These are phyloP conservation scores for Exsudoporus frostii DNA, from an alignment of 768 basidiomycete species.

Conservation along the genomic window DNA sequence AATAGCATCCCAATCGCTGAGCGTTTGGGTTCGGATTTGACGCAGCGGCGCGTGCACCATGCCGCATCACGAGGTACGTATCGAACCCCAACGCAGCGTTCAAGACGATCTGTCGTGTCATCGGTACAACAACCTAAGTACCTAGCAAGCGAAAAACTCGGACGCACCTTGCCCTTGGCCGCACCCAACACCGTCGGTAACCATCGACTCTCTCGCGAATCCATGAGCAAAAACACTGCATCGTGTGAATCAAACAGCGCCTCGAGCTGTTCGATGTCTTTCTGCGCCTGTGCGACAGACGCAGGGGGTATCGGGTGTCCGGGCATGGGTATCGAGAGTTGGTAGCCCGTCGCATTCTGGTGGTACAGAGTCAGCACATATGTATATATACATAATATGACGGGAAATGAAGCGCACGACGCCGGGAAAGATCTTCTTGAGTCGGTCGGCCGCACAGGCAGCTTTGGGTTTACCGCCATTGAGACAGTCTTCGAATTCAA, in stretches of 20 bases:
- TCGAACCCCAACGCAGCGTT: conserved; percentile 97
- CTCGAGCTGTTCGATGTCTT: conserved; percentile 74
- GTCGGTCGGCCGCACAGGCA: conserved; percentile 76
- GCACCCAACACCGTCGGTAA: conserved; percentile 87
- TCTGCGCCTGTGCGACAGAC: conserved; percentile 52
- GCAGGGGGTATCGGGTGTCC: conserved; percentile 83
- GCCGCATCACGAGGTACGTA: conserved; percentile 94
- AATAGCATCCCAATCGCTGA: conserved; percentile 83
- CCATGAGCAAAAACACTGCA: conserved; percentile 92
- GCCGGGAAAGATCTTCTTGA: conserved; percentile 91
- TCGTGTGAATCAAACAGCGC: conserved; percentile 82
- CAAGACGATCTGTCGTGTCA: conserved; percentile 66
- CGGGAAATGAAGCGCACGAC: conserved; percentile 55
- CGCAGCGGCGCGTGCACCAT: conserved; percentile 59
- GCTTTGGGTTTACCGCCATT: conserved; percentile 94
- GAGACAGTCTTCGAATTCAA: conserved; percentile 92
- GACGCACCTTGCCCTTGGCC: conserved; percentile 73
- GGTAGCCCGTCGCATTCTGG: conserved; percentile 78
- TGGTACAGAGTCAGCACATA: not conserved
- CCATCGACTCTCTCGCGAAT: conserved; percentile 97
- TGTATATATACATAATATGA: not conserved
- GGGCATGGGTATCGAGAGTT: conserved; percentile 91
- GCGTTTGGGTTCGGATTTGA: conserved; percentile 21
- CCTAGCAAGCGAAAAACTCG: not conserved
- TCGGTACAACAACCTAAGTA: not conserved